Base-by-base conservation (phyloP, 495 filamentous ascomycete species). In the Penicillium roqueforti region DNA sequence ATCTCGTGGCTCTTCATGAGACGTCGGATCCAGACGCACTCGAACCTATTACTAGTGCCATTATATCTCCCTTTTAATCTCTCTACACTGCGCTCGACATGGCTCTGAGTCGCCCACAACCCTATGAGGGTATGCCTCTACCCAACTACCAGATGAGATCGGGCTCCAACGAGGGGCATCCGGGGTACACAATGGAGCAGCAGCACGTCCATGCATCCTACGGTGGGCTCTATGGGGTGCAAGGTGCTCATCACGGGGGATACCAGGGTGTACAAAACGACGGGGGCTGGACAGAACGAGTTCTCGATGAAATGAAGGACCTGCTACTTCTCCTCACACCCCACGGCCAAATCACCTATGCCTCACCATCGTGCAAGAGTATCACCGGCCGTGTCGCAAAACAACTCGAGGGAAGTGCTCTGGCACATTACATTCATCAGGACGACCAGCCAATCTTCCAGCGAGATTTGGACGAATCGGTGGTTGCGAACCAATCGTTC, bases 281-380 rank as follows among this genome's bases (percentile, higher is more conserved):
- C 51, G 81, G 85, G 47, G 92, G 92, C 60, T 97, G 93, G 93
- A 85, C 89, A 4, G 87, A 91, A 61, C 84, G 88, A 37, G 86
- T 97, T 3, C 75, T 98, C 16, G 87, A 91, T 61, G 93, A 97
- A 72, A 77, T 98, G 59, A 86, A 87, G 59, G 93, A 97, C 67
- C 82, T 97, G 57, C 69, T 96, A 25, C 84, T 96, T 55, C 88
- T 98, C 36, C 80, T 97, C 31, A 91, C 88, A 36, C 81, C 89
- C 6, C 83, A 93, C 59, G 90, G 92, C 19, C 80, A 85, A 49
- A 86, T 98, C 49, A 79, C 84, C 47, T 95, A 95, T 66, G 84
- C 85, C 4, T 95, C 92, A 20, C 88, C 89, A 2, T 95, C 89
- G 16, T 79, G 83, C 56, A 83, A 85, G 62, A 57, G 71, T n/a